phyloP scores from a whole-genome alignment of 768 basidiomycete species.

The Termitomyces sp. region DNA sequence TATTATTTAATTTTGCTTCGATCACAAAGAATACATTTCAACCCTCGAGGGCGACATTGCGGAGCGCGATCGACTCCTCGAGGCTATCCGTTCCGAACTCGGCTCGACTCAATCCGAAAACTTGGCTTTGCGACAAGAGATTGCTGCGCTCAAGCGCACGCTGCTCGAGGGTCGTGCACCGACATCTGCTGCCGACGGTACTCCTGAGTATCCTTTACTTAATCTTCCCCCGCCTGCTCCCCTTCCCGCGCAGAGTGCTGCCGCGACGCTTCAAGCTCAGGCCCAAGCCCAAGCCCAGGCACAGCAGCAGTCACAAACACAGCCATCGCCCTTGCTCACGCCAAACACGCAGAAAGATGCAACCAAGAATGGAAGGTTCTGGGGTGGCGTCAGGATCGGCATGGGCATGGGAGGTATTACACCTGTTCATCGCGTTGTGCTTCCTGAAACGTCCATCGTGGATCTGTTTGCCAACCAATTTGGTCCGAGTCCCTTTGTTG shows the following conservation, averaged over 20 bases:
- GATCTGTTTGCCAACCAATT: conserved; percentile 13
- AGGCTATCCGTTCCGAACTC: conserved; percentile 80
- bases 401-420: conserved; percentile 59
- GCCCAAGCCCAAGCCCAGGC: conserved; percentile 13
- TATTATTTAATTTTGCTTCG: conserved; percentile 6
- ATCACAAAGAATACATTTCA: conserved; percentile 76
- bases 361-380: conserved; percentile 52
- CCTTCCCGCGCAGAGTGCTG: conserved; percentile 35
- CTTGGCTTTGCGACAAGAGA: conserved; percentile 72
- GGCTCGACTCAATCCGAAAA: conserved; percentile 79
- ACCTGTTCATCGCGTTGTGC: conserved; percentile 77
- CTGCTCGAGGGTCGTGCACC: conserved; percentile 62
- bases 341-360: conserved; percentile 77
- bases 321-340: conserved; percentile 31
- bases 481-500: conserved; percentile 6
- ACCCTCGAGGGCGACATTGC: conserved; percentile 92
- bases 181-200: conserved; percentile 9
- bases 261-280: conserved; percentile 20
- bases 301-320: conserved; percentile 7
- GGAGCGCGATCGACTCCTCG: conserved; percentile 86
- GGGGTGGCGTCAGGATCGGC: conserved; percentile 61
- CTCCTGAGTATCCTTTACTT: conserved; percentile 21
- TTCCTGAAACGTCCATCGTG: conserved; percentile 51
- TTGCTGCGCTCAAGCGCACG: conserved; percentile 65
- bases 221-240: conserved; percentile 48